These are phyloP conservation scores for Fusarium nygamai DNA, from an alignment of 2,329 filamentous ascomycete genomes.

Conservation along the genomic window DNA sequence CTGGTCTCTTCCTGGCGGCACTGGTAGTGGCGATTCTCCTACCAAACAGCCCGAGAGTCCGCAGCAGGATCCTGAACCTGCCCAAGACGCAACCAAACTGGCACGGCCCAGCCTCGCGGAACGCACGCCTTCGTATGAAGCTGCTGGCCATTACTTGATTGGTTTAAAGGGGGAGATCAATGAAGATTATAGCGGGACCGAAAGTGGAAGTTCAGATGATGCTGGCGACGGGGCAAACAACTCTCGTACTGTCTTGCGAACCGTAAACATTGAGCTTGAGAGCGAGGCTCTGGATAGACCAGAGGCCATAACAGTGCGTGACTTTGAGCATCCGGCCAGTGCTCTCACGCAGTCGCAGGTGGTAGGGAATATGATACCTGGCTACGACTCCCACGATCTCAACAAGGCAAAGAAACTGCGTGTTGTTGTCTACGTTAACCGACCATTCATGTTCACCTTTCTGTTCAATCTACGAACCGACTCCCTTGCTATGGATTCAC, in stretches of 20 bases:
- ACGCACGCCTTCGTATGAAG: constrained; percentile 42
- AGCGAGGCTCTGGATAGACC: constrained; percentile 50
- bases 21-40: constrained; percentile 26
- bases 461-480: constrained; percentile 71
- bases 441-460: constrained; percentile 81
- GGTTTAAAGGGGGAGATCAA: constrained; percentile 74
- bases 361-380: constrained; percentile 47
- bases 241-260: constrained; percentile 70
- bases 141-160: constrained; percentile 68
- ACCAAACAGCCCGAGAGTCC: constrained; percentile 20
- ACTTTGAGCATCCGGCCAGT: constrained; percentile 53
- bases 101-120: constrained; percentile 15
- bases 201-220: constrained; percentile 47
- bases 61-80: constrained; percentile 21
- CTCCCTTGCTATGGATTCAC: constrained; percentile 62
- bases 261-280: constrained; percentile 73
- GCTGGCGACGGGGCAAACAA: constrained; percentile 51
- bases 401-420: constrained; percentile 68
- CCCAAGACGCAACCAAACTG: constrained; percentile 12
- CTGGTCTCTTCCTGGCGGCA: constrained; percentile 60
- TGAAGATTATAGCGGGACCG: constrained; percentile 50
- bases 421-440: constrained; percentile 77
- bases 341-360: constrained; percentile 48
- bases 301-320: constrained; percentile 57
- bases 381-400: constrained; percentile 56